Conservation (phyloP, 2,329 filamentous ascomycete genomes). For the Aphanocladium album region DNA sequence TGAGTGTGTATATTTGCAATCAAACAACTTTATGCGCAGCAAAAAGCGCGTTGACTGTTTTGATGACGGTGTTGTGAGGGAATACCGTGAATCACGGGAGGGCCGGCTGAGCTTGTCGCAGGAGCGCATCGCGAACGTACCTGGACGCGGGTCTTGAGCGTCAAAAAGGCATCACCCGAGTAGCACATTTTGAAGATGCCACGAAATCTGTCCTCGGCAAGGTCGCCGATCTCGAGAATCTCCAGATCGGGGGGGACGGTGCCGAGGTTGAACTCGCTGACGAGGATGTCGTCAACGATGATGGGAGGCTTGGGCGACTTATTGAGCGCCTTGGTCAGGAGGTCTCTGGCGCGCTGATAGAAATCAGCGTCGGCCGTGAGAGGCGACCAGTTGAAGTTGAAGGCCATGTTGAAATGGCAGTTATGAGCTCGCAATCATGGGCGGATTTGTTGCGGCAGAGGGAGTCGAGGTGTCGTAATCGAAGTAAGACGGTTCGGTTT, state of each 20-base stretch:
- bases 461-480: background rate
- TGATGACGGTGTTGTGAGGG: background rate
- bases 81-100: background rate
- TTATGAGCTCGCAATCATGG: slow-evolving; percentile 31
- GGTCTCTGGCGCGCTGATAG: slow-evolving; percentile 84
- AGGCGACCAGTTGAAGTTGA: slow-evolving; percentile 99
- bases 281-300: slow-evolving; percentile 98
- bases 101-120: slow-evolving; percentile 9
- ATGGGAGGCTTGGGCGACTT: slow-evolving; percentile 97
- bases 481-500: background rate
- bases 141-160: slow-evolving; percentile 91
- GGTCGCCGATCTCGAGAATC: slow-evolving; percentile 94
- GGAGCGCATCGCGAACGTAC: slow-evolving; percentile 41
- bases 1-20: slow-evolving; percentile 1
- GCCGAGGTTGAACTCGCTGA: slow-evolving; percentile 95
- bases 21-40: slow-evolving; percentile 7
- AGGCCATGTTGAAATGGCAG: slow-evolving; percentile 73
- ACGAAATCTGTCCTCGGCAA: slow-evolving; percentile 93
- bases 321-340: slow-evolving; percentile 91
- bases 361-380: slow-evolving; percentile 91
- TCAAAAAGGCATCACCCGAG: slow-evolving; percentile 89
- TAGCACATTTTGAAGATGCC: slow-evolving; percentile 99
- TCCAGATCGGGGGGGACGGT: slow-evolving; percentile 92
- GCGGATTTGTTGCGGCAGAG: slow-evolving; percentile 16
- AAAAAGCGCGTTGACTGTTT: background rate